Evolutionary conservation across 2,329 filamentous ascomycete species (phyloP).

Genomic region (Alternaria sp.): DNA sequence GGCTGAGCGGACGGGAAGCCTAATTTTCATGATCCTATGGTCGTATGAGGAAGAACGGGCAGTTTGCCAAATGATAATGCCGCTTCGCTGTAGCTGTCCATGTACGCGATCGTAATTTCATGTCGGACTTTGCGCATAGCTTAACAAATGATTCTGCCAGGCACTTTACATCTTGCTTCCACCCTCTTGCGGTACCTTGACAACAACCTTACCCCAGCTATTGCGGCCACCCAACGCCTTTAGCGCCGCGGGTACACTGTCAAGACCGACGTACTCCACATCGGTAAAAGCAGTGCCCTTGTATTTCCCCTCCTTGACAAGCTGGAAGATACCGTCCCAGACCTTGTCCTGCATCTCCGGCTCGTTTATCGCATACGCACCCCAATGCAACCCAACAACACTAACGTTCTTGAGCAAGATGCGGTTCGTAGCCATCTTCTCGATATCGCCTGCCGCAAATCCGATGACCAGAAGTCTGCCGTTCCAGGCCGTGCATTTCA

Average conservation of each 20-base stretch:
- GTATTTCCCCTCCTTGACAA: slow-evolving; percentile 81
- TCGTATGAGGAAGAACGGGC: no score
- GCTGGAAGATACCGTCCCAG: slow-evolving; percentile 80
- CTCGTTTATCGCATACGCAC: slow-evolving; percentile 78
- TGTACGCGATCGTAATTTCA: background rate
- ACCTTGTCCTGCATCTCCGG: slow-evolving; percentile 72
- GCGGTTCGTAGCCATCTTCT: slow-evolving; percentile 91
- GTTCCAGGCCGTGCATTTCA: slow-evolving; percentile 95
- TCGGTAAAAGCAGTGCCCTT: slow-evolving; percentile 83
- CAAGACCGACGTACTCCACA: slow-evolving; percentile 80
- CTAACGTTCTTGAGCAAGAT: slow-evolving; percentile 93
- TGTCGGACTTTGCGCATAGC: background rate
- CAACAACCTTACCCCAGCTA: slow-evolving; percentile 96
- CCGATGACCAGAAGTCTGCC: slow-evolving; percentile 86
- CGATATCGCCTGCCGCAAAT: slow-evolving; percentile 84
- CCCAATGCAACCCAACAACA: slow-evolving; percentile 91
- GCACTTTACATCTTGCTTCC: slow-evolving; percentile 43
- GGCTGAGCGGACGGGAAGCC: no score
- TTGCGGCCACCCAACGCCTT: slow-evolving; percentile 78
- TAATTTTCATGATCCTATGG: no score
- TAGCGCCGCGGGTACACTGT: slow-evolving; percentile 77
- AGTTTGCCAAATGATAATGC: no score
- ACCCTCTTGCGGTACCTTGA: slow-evolving; percentile 73
- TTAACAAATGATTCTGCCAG: background rate
- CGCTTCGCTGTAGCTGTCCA: no score